Evolutionary conservation across 768 basidiomycete genomes (phyloP), one percentile per base, ranked within the genome.

Genomic region (Lactarius psammicola): DNA sequence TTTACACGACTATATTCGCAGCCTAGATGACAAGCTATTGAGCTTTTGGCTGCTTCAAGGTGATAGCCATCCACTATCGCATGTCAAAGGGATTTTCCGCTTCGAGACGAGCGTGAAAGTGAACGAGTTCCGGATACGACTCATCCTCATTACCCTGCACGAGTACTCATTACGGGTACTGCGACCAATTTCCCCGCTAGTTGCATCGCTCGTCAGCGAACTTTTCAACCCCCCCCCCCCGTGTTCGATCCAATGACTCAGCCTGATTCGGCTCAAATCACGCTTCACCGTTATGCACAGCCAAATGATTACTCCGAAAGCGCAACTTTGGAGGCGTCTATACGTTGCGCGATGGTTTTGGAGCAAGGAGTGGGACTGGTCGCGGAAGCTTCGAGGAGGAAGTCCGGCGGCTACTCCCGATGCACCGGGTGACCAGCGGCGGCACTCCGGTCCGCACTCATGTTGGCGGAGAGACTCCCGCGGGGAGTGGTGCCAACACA

Each of bases 21-120:
- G 91, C n/a, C 85, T 94, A 59, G 93, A 94, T 71, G 92, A 94
- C 79, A 95, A 95, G 73, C 83, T 94, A 2, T 94, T 94, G 76
- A 88, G 88, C 65, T 94, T 93, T 80, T 94, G 90, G 89, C 81
- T 91, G 67, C 80, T 94, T 18, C 92, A 94, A 75, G 85, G 84
- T 28, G 92, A 94, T 70, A 83, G 82, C 58, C 87, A 82, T 73
- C 90, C 92, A 1, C 82, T 86, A 60, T 85, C 89, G 0, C 88
- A 89, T 53, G 88, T 90, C 64, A 92, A 93, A 72, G 92, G 92
- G 11, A 90, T 92, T 66, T 92, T 84, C 77, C 87, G 92, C 23
- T 94, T 94, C 75, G 92, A 94, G 75, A 92, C 88, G 0, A 92
- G 92, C 23, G 83, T 94, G 75, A 91, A 92, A 74, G 92, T 93